Percentiles rank a stretch among this genome's conserved stretches.
phyloP scores from a whole-genome alignment of 352 stramenopile species.

The Globisporangium heterothallicum region DNA sequence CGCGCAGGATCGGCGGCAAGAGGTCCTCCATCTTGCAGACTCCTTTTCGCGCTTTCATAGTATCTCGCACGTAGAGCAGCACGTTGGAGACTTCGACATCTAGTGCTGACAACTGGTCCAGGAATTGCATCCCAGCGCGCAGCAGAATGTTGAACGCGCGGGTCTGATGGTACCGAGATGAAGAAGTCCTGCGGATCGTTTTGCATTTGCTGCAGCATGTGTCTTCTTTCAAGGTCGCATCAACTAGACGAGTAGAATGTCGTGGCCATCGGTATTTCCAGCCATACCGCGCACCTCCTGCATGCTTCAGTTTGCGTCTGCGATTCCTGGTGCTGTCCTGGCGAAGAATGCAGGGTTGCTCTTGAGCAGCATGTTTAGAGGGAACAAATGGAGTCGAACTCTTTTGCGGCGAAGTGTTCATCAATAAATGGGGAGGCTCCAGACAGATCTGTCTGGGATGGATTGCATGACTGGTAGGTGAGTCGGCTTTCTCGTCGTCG shows the following conservation, averaged over 20 bases:
- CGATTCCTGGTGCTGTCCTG: no score
- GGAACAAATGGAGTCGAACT: no score
- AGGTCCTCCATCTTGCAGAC: conserved; percentile 3
- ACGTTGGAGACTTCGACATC: conserved; percentile 1
- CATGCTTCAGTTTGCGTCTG: neutral
- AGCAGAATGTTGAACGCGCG: neutral
- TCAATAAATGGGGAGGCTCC: no score
- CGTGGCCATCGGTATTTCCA: neutral
- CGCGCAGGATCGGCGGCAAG: conserved; percentile 2
- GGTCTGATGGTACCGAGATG: no score
- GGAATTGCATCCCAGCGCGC: conserved; percentile 3
- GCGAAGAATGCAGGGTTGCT: no score
- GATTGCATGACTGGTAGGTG: conserved; percentile 16
- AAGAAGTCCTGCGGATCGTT: no score
- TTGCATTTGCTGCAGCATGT: no score
- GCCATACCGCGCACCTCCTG: neutral
- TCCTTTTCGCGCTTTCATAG: neutral
- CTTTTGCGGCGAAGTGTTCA: neutral
- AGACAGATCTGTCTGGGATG: neutral
- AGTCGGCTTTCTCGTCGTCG: conserved; percentile 12
- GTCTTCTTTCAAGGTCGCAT: neutral
- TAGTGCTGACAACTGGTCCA: conserved; percentile 1
- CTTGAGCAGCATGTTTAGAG: no score
- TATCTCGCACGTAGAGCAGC: conserved; percentile 3
- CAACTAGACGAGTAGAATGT: no score